Percentiles rank a stretch among this genome's conserved stretches.
These are phyloP conservation scores for Petunia axillaris DNA, from an alignment of 257 asterid genomes.

Conservation along the genomic window DNA sequence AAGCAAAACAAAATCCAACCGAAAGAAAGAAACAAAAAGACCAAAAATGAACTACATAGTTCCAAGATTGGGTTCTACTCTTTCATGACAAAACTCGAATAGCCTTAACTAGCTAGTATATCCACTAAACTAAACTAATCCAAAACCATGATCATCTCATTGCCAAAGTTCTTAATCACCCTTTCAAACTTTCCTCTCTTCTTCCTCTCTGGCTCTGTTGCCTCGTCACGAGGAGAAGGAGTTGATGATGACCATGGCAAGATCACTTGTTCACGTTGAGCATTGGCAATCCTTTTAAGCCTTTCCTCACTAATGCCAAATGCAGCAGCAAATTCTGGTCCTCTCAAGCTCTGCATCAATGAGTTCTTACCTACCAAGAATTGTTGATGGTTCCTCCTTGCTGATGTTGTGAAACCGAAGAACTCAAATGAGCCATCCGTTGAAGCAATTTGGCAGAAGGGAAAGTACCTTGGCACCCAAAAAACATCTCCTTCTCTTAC, in stretches of 20 bases:
- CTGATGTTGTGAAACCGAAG: constrained; percentile 84
- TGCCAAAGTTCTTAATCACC: constrained; percentile 40
- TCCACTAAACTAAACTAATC: background rate
- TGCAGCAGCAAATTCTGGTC: constrained; percentile 73
- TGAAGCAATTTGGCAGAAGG: constrained; percentile 90
- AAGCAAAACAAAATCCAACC: background rate
- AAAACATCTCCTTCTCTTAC: constrained; percentile 74
- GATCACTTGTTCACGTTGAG: constrained; percentile 58
- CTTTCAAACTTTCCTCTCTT: too few relatives aligned
- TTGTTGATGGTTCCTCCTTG: constrained; percentile 72
- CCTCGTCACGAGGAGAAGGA: constrained; percentile 44
- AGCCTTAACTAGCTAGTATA: background rate
- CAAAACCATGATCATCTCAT: constrained; percentile 39
- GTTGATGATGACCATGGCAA: constrained; percentile 52
- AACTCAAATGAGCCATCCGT: constrained; percentile 73
- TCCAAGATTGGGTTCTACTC: background rate
- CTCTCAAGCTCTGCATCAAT: constrained; percentile 49
- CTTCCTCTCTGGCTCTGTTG: background rate
- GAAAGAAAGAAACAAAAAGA: background rate
- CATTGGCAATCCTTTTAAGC: constrained; percentile 41
- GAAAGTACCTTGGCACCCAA: constrained; percentile 75
- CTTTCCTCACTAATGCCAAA: constrained; percentile 64
- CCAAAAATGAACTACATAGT: background rate
- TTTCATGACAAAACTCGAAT: constrained; percentile 2
- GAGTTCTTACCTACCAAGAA: constrained; percentile 72